phyloP scores from a whole-genome alignment of 768 basidiomycete species.

The Neoboletus brunneissimus region DNA sequence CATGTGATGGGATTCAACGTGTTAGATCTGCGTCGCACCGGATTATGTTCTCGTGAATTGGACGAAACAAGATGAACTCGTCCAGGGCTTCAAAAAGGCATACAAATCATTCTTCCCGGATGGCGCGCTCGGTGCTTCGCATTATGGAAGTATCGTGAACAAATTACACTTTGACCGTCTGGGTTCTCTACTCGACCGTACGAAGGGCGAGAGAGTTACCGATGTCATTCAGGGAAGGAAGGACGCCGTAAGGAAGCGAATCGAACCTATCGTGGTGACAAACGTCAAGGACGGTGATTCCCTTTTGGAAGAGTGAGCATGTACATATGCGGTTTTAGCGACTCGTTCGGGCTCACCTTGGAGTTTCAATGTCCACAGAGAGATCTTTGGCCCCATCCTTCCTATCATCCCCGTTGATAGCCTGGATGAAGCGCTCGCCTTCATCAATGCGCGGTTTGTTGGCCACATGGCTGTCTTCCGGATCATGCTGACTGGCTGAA shows the following conservation, averaged over 20 bases:
- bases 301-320: constrained; percentile 54
- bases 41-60: constrained; percentile 46
- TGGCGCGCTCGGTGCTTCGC: constrained; percentile 43
- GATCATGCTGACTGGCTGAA: constrained; percentile 4
- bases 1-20: neutral
- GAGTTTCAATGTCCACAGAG: constrained; percentile 39
- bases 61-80: constrained; percentile 44
- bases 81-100: constrained; percentile 42
- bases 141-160: constrained; percentile 53
- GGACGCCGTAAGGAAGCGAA: constrained; percentile 37
- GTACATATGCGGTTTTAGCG: neutral
- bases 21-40: constrained; percentile 40
- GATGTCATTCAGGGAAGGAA: constrained; percentile 44
- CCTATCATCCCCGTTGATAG: constrained; percentile 58
- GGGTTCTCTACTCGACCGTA: constrained; percentile 46
- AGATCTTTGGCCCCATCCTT: constrained; percentile 71
- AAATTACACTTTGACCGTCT: constrained; percentile 54
- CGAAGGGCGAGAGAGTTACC: constrained; percentile 53
- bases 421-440: constrained; percentile 53
- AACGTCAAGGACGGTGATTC: constrained; percentile 54
- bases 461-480: neutral
- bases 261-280: constrained; percentile 61
- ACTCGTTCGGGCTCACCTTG: neutral
- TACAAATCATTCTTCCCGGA: constrained; percentile 52
- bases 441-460: constrained; percentile 50